phyloP scores from a whole-genome alignment of 305 asterid species.

The Fraxinus latifolia region DNA sequence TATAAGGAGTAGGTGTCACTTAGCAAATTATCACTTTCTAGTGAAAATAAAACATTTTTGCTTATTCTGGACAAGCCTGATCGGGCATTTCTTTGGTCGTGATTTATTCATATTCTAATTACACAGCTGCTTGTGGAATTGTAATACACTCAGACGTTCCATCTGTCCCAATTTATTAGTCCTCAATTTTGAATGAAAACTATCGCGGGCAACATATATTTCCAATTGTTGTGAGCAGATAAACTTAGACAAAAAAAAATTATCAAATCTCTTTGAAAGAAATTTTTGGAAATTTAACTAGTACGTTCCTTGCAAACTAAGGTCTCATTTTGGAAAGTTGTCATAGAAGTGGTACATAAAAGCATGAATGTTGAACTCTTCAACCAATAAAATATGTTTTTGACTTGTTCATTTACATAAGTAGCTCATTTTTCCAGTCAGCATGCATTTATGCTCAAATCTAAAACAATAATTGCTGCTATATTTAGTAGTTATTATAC shows the following conservation, averaged over 20 bases:
- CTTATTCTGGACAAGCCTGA: background rate
- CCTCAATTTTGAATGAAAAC: background rate
- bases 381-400: background rate
- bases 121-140: background rate
- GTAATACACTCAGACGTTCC: background rate
- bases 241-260: background rate
- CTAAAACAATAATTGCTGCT: background rate
- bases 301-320: background rate
- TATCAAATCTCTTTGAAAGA: background rate
- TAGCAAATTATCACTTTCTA: background rate
- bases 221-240: background rate
- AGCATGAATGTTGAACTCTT: background rate
- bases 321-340: constrained; percentile 8
- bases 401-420: background rate
- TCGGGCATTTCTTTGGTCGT: background rate
- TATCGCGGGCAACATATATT: background rate
- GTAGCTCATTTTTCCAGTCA: background rate
- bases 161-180: background rate
- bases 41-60: background rate
- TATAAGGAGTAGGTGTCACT: constrained; percentile 5
- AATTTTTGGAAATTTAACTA: background rate
- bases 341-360: background rate
- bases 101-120: background rate
- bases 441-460: background rate
- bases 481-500: background rate